Conservation (phyloP, 2,329 filamentous ascomycete genomes). For the Epichloe scottii region DNA sequence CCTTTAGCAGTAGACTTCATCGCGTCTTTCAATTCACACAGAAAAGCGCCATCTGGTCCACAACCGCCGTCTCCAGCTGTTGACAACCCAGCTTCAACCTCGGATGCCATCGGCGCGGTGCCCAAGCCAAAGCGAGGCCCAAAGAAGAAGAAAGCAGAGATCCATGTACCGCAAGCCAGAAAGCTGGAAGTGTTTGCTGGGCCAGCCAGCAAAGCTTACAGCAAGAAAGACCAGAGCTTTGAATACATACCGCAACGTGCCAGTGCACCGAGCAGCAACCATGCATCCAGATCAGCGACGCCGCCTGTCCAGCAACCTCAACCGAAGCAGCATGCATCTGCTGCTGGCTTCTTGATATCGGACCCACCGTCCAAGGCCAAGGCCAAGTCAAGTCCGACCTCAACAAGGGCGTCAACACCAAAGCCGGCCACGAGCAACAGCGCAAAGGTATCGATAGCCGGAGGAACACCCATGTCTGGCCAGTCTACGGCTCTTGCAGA, state of each 20-base stretch:
- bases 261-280: slow-evolving; percentile 26
- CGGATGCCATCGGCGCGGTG: slow-evolving; percentile 25
- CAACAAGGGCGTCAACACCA: slow-evolving; percentile 40
- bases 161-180: slow-evolving; percentile 53
- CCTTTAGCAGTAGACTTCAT: slow-evolving; percentile 66
- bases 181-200: slow-evolving; percentile 48
- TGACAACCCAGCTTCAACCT: neutral
- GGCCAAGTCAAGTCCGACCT: slow-evolving; percentile 37
- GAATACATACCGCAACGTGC: slow-evolving; percentile 56
- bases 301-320: slow-evolving; percentile 22
- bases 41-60: slow-evolving; percentile 26
- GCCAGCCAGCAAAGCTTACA: slow-evolving; percentile 57
- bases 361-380: slow-evolving; percentile 52
- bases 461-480: slow-evolving; percentile 72
- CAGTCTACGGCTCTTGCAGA: slow-evolving; percentile 61
- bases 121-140: slow-evolving; percentile 35
- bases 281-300: slow-evolving; percentile 24
- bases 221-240: slow-evolving; percentile 55
- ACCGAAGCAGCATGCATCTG: slow-evolving; percentile 40
- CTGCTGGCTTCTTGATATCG: slow-evolving; percentile 68
- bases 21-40: slow-evolving; percentile 63
- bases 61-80: slow-evolving; percentile 5
- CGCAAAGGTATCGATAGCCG: slow-evolving; percentile 60
- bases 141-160: slow-evolving; percentile 45
- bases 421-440: slow-evolving; percentile 37